Percentiles rank a stretch among this genome's conserved stretches.
These are phyloP conservation scores for Nicotiana tabacum DNA, from an alignment of 257 asterid species.

Conservation along the genomic window DNA sequence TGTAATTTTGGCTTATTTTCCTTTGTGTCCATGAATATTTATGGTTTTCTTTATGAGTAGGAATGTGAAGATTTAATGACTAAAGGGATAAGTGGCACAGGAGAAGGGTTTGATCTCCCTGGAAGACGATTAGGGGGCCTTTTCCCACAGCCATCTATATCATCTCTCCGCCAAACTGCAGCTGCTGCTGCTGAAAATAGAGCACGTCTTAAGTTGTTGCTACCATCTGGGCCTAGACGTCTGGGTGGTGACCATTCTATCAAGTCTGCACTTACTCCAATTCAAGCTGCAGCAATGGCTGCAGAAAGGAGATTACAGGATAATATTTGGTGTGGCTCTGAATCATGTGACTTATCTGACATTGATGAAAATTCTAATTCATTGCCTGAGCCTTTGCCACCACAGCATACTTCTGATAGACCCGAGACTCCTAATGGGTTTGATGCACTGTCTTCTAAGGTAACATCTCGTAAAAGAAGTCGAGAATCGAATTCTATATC, in stretches of 20 bases:
- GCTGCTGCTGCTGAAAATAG: constrained; percentile 87
- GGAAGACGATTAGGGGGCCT: constrained; percentile 85
- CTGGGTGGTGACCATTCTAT: constrained; percentile 80
- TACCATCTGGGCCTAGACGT: constrained; percentile 79
- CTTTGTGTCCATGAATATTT: not conserved
- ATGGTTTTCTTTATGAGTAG: constrained; percentile 25
- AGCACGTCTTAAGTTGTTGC: constrained; percentile 52
- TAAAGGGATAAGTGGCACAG: constrained; percentile 72
- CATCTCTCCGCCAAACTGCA: constrained; percentile 59
- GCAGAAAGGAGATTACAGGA: constrained; percentile 92
- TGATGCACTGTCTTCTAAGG: constrained; percentile 22
- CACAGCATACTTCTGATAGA: constrained; percentile 30
- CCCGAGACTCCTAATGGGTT: constrained; percentile 15
- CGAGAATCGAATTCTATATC: constrained; percentile 31
- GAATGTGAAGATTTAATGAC: constrained; percentile 83
- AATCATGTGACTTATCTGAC: constrained; percentile 45
- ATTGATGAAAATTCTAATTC: constrained; percentile 47
- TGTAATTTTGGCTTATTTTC: not conserved
- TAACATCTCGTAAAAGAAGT: constrained; percentile 52
- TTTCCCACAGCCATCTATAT: constrained; percentile 42
- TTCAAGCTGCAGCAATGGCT: constrained; percentile 99
- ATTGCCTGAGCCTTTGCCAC: constrained; percentile 26
- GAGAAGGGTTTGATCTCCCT: constrained; percentile 83
- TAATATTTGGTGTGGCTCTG: constrained; percentile 91
- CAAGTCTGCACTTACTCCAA: constrained; percentile 71